Base-by-base conservation (phyloP, 208 protist species). In the Plasmodiophora brassicae region DNA sequence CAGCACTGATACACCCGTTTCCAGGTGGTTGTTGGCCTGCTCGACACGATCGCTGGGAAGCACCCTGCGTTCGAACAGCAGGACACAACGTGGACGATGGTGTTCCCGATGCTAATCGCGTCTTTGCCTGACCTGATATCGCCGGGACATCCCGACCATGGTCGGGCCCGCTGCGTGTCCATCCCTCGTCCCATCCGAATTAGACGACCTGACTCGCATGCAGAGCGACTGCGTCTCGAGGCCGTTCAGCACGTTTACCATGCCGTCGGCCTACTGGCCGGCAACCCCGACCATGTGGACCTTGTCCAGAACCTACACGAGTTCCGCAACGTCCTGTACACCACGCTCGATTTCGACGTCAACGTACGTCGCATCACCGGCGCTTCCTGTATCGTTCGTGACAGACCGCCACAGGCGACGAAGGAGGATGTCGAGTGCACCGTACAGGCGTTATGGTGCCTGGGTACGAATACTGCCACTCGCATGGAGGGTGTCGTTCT, bases 161-260 rank as follows among this genome's bases (percentile, higher is more conserved):
- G 50, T 57, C 14, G 14, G 25, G 50, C 14, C 25, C 14, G 14
- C 20, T 14, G 50, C 50, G 50, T 28, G 25, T 28, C 20, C n/a
- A n/a, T n/a, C n/a, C n/a, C n/a, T n/a, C n/a, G n/a, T n/a, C n/a
- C n/a, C n/a, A n/a, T n/a, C n/a, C n/a, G n/a, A n/a, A n/a, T n/a
- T n/a, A n/a, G n/a, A n/a, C n/a, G n/a, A n/a, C n/a, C n/a, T n/a
- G n/a, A n/a, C n/a, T n/a, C n/a, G n/a, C n/a, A n/a, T 57, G 25
- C n/a, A 32, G 65, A 78, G n/a, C 65, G 65, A 78, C 20, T 32
- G n/a, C 65, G 65, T n/a, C n/a, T 78, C 20, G 65, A 78, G n/a
- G 5, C 65, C 5, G n/a, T 78, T 32, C 65, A 78, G 65, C 65
- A 78, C 41, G n/a, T 78, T 5, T 78, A 78, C n/a, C 65, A 78